These are phyloP conservation scores for Phytophthora meadii DNA, from an alignment of 352 stramenopile species.

Conservation along the genomic window DNA sequence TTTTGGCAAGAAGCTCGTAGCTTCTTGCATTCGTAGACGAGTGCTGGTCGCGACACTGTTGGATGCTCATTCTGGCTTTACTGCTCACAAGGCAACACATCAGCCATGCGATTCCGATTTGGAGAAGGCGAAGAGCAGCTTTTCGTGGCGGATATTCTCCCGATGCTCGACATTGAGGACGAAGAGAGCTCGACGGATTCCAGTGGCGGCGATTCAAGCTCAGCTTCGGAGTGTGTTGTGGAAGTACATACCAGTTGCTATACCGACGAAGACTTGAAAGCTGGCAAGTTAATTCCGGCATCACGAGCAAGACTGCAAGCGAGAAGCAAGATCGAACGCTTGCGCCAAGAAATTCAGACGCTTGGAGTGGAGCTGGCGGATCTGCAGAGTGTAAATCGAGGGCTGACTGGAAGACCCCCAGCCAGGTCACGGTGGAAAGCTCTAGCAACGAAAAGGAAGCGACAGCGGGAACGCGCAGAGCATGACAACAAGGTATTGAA, in stretches of 20 bases:
- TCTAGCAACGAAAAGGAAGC: constrained; percentile 2
- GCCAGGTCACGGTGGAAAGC: constrained; percentile 7
- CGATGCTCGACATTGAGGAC: constrained; percentile 20
- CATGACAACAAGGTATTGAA: constrained; percentile 30
- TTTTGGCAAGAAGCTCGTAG: neutral
- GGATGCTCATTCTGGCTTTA: constrained; percentile 12
- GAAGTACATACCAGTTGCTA: constrained; percentile 2
- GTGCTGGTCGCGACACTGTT: neutral
- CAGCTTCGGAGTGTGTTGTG: neutral
- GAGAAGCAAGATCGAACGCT: constrained; percentile 12
- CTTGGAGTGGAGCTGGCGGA: constrained; percentile 14
- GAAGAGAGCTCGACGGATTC: constrained; percentile 4
- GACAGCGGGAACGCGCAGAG: constrained; percentile 8
- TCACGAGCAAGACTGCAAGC: constrained; percentile 1
- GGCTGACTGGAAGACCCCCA: neutral
- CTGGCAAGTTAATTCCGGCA: neutral
- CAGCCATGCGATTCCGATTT: constrained; percentile 25
- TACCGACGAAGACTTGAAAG: constrained; percentile 6
- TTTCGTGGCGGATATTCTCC: constrained; percentile 22
- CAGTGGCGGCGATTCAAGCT: neutral
- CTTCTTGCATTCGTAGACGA: neutral
- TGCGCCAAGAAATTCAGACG: constrained; percentile 21
- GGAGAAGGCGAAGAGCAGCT: constrained; percentile 24
- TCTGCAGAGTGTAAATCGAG: constrained; percentile 6
- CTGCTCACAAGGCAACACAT: neutral